Base-by-base conservation (phyloP, 371 early-diverging fungal genomes). In the Basidiobolus meristosporus region DNA sequence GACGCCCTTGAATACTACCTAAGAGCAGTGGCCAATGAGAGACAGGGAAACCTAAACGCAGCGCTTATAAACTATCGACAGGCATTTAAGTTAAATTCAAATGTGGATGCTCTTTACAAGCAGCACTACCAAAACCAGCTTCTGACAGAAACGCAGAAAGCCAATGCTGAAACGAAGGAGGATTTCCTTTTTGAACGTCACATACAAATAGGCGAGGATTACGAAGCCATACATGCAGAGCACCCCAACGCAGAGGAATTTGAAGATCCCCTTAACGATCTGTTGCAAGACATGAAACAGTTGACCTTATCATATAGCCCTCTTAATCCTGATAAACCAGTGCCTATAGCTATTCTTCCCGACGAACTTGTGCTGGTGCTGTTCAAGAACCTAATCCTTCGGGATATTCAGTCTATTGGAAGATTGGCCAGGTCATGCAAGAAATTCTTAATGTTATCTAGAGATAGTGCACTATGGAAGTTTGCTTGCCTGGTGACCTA, bases 61-160 rank as follows among this genome's bases (percentile, higher is more conserved):
- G 71, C 71, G 22, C 36, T 71, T n/a, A 54, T 47, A 9, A 34
- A 49, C 23, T 71, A 71, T 45, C 55, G 63, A 16, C 59, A 54
- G 35, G 71, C 71, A 14, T 68, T 68, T 38, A 59, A 59, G 41
- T 32, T 65, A 31, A 56, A 68, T 47, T 54, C 60, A 1, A 50
- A 63, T 43, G 52, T 65, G 3, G 68, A 68, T 44, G 16, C 54
- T 60, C 36, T 59, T 50, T 41, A 57, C 55, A 26, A 49, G 39
- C 33, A 21, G n/a, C 10, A 21, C 18, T n/a, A 26, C 4, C 17
- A 33, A 19, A 6, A 28, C 38, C 29, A 22, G 29, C 18, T 21
- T 10, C 9, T 26, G 15, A 10, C 17, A n/a, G 22, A 20, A 15
- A 3, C 10, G n/a, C 2, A 28, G 22, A 7, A 31, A 15, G 16